These are phyloP conservation scores for Coprinopsis cinerea DNA, from an alignment of 768 basidiomycete genomes.

Conservation along the genomic window DNA sequence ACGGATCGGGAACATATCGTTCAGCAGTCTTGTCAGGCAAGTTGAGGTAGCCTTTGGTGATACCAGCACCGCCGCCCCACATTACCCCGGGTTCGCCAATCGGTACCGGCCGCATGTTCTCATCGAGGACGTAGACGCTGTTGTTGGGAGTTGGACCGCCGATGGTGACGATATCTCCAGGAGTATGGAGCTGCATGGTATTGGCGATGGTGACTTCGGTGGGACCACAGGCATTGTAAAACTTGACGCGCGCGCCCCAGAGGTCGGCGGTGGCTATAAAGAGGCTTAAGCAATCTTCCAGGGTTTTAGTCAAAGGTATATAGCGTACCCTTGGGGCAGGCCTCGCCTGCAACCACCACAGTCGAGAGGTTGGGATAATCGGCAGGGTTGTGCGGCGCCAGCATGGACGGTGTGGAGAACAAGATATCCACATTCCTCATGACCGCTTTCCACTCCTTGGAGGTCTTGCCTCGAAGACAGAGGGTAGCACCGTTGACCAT, in stretches of 20 bases:
- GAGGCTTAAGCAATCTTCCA: too few relatives aligned
- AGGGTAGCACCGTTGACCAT: slow-evolving; percentile 49
- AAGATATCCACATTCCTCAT: slow-evolving; percentile 50
- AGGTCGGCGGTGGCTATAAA: slow-evolving; percentile 32
- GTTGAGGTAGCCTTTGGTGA: slow-evolving; percentile 52
- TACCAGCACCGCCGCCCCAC: slow-evolving; percentile 60
- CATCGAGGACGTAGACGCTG: slow-evolving; percentile 32
- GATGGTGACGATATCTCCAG: slow-evolving; percentile 38
- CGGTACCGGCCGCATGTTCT: slow-evolving; percentile 31
- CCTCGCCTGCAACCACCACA: slow-evolving; percentile 53
- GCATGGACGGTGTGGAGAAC: slow-evolving; percentile 51
- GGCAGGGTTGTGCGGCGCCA: slow-evolving; percentile 41
- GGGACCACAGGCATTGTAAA: slow-evolving; percentile 52
- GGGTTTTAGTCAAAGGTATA: too few relatives aligned
- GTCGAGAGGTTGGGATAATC: slow-evolving; percentile 51
- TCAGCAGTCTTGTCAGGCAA: slow-evolving; percentile 50
- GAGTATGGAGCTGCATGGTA: slow-evolving; percentile 43
- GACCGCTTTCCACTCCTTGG: slow-evolving; percentile 45
- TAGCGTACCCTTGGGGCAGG: slow-evolving; percentile 44
- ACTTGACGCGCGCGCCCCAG: slow-evolving; percentile 38
- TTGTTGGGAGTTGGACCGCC: slow-evolving; percentile 53
- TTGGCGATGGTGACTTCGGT: slow-evolving; percentile 59
- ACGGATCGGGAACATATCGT: slow-evolving; percentile 45
- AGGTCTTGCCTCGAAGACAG: slow-evolving; percentile 47
- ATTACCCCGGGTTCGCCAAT: slow-evolving; percentile 37